Evolutionary conservation across 106 monocot species (phyloP).

Genomic region (Chionographis japonica): DNA sequence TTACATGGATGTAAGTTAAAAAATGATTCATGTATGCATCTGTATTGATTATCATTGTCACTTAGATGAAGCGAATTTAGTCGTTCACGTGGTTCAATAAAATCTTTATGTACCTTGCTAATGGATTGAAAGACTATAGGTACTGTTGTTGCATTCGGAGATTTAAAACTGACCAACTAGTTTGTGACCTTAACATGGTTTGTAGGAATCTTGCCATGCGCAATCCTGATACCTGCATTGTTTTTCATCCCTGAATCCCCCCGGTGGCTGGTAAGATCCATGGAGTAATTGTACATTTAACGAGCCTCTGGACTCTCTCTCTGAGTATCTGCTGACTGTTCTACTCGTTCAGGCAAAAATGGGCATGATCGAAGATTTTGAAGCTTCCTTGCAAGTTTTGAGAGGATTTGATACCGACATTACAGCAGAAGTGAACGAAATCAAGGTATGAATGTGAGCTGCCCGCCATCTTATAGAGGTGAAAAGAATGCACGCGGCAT

Average conservation of each 20-base stretch:
- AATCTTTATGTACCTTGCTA: no score
- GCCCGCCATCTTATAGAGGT: background rate
- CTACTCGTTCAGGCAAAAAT: constrained; percentile 72
- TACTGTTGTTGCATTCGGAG: no score
- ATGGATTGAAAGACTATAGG: no score
- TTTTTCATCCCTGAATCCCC: constrained; percentile 99
- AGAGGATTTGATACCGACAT: constrained; percentile 92
- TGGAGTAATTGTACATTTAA: background rate
- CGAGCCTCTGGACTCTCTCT: background rate
- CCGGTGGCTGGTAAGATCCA: constrained; percentile 74
- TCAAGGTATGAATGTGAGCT: constrained; percentile 37
- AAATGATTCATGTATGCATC: no score
- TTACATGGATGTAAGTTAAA: no score
- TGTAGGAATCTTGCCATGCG: constrained; percentile 86
- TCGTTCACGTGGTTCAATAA: no score
- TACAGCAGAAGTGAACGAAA: constrained; percentile 77
- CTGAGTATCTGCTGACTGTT: background rate
- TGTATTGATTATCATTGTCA: no score
- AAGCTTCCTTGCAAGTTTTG: constrained; percentile 86
- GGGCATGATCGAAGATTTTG: constrained; percentile 91
- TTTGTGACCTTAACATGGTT: background rate
- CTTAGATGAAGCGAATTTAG: no score
- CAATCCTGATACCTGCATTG: constrained; percentile 75
- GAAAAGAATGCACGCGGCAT: no score
- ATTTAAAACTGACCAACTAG: no score